Evolutionary conservation across 2,329 filamentous ascomycete genomes (phyloP).

Genomic region (Stachybotrys chlorohalonatus): DNA sequence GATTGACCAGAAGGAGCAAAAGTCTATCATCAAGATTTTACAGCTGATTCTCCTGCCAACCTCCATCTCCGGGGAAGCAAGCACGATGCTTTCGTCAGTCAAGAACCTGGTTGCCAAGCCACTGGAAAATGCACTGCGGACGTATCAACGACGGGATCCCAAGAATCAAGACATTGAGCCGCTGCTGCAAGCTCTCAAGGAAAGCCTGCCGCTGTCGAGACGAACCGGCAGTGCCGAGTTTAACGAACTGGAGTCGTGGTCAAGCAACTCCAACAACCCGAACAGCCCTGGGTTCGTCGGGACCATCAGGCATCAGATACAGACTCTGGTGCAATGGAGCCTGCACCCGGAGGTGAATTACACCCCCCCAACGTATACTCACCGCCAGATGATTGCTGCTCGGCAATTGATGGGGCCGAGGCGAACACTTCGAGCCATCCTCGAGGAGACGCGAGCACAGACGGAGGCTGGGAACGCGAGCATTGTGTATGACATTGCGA

Average conservation of each 20-base stretch:
- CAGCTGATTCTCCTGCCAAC: conserved; percentile 63
- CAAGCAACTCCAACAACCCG: conserved; percentile 36
- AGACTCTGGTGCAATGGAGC: conserved; percentile 59
- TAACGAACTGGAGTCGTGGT: conserved; percentile 62
- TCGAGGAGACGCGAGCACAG: conserved; percentile 59
- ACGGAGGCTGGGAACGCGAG: conserved; percentile 49
- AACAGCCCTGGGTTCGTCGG: conserved; percentile 44
- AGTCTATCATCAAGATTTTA: conserved; percentile 61
- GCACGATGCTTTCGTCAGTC: conserved; percentile 60
- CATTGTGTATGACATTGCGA: conserved; percentile 59
- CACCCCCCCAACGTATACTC: conserved; percentile 59
- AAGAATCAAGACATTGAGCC: conserved; percentile 61
- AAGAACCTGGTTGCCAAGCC: conserved; percentile 63
- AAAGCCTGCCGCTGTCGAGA: conserved; percentile 47
- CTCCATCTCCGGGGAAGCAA: conserved; percentile 63
- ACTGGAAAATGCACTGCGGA: conserved; percentile 57
- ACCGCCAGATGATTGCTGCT: conserved; percentile 57
- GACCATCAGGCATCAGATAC: conserved; percentile 51
- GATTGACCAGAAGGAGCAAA: conserved; percentile 56
- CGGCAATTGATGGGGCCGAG: conserved; percentile 53
- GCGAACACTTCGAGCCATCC: conserved; percentile 49
- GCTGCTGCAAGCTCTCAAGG: conserved; percentile 55
- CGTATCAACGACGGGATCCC: conserved; percentile 57
- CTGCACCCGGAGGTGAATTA: conserved; percentile 44
- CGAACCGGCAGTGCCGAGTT: conserved; percentile 54